phyloP scores from a whole-genome alignment of 257 asterid species.

The Gynochthodes officinalis region DNA sequence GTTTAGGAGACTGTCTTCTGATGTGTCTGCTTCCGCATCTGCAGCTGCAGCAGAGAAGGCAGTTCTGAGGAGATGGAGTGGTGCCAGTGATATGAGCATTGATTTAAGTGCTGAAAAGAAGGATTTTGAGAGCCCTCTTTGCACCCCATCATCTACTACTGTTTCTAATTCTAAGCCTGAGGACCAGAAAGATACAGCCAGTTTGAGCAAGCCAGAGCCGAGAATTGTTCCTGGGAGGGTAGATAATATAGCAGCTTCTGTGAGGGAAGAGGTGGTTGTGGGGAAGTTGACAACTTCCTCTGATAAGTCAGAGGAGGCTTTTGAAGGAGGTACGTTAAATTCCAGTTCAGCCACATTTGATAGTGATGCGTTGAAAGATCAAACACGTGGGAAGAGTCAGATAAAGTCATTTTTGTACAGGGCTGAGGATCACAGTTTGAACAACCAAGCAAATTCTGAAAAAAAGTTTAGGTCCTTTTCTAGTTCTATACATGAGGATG shows the following conservation, averaged over 20 bases:
- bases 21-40: slow-evolving; percentile 40
- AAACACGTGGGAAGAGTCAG: slow-evolving; percentile 35
- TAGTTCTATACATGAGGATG: slow-evolving; percentile 26
- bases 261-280: slow-evolving; percentile 20
- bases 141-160: slow-evolving; percentile 46
- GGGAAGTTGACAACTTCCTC: slow-evolving; percentile 26
- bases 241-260: slow-evolving; percentile 25
- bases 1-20: slow-evolving; percentile 73
- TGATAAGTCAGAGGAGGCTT: slow-evolving; percentile 33
- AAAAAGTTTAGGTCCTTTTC: slow-evolving; percentile 30
- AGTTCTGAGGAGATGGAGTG: slow-evolving; percentile 88
- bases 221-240: slow-evolving; percentile 33
- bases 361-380: slow-evolving; percentile 42
- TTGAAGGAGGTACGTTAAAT: slow-evolving; percentile 29
- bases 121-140: slow-evolving; percentile 56
- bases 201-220: slow-evolving; percentile 44
- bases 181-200: slow-evolving; percentile 32
- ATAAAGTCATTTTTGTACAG: slow-evolving; percentile 36
- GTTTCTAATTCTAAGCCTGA: slow-evolving; percentile 35
- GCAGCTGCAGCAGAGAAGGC: slow-evolving; percentile 58
- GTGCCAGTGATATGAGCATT: slow-evolving; percentile 89
- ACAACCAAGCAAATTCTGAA: slow-evolving; percentile 36
- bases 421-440: slow-evolving; percentile 25
- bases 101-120: slow-evolving; percentile 75
- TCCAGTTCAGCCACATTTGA: slow-evolving; percentile 31